Evolutionary conservation across 208 protist species (phyloP), one percentile per base, ranked within the genome.

Genomic region (Angomonas deanei): DNA sequence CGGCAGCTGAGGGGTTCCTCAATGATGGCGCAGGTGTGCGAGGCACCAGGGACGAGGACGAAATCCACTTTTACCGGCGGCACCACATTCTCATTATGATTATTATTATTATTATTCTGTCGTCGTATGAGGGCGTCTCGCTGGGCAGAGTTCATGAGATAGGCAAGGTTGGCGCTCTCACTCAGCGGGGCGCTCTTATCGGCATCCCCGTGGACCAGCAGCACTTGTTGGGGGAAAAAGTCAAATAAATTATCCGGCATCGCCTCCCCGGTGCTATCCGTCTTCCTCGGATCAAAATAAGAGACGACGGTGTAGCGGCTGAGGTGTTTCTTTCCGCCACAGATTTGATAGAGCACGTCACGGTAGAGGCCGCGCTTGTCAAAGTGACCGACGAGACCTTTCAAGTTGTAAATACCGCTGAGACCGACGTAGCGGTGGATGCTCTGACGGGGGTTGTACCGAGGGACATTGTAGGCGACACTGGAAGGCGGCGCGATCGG

Each of bases 371-470:
- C 88, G 1, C 77, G 61, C 0, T 59, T 42, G 32, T 92, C 69
- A 59, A 94, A 84, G 70, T 91, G 85, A 13, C 64, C 47, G 8
- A 81, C 75, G 19, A 92, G 74, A n/a, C 70, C 67, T 33, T 78
- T 72, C 5, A 94, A 30, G 72, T 92, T 80, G 75, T 90, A 94
- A 62, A 93, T 88, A 1, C 91, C 91, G 50, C 87, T 92, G 34
- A 96, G 68, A 2, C 84, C 86, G 55, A 96, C 65, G 73, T 89
- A 94, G 47, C 77, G 71, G 38, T 76, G 82, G 55, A 96, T 94
- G 21, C 78, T 80, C 47, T 65, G 34, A 23, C 85, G 84, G 5
- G 90, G 87, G 71, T 93, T 87, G 77, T 93, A 96, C 54, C 86
- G 83, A 0, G 66, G 74, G 24, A 92, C 86, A 62, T 91, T 91